phyloP scores from a whole-genome alignment of 2,329 filamentous ascomycete genomes.

The Penicillium rolfsii region DNA sequence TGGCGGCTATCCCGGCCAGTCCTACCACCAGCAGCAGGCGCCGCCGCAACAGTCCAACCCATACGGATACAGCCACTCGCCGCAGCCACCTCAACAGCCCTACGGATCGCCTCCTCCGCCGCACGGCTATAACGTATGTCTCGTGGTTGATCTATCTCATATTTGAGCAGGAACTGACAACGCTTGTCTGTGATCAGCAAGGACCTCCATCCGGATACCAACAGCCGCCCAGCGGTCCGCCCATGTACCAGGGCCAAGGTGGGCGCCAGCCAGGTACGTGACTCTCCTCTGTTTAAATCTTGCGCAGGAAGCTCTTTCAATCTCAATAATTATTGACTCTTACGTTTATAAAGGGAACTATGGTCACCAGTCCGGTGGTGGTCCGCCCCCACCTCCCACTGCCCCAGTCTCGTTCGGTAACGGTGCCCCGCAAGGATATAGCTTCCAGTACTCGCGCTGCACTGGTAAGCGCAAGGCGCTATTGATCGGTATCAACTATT shows the following conservation, averaged over 20 bases:
- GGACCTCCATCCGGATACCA: constrained; percentile 39
- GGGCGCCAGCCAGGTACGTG: constrained; percentile 41
- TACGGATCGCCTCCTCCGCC: constrained; percentile 37
- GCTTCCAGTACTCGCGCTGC: constrained; percentile 89
- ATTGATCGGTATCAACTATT: constrained; percentile 95
- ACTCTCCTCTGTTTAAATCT: background rate
- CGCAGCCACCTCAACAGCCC: constrained; percentile 39
- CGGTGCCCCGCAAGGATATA: constrained; percentile 78
- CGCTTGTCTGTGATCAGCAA: constrained; percentile 17
- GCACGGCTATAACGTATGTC: constrained; percentile 44
- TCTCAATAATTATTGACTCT: background rate
- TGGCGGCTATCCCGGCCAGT: constrained; percentile 45
- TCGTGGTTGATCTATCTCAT: background rate
- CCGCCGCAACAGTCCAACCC: constrained; percentile 41
- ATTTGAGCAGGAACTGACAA: constrained; percentile 3
- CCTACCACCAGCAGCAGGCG: constrained; percentile 51
- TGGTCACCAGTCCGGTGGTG: constrained; percentile 19
- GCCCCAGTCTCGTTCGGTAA: constrained; percentile 73
- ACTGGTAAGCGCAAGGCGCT: constrained; percentile 86
- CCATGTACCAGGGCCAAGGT: constrained; percentile 46
- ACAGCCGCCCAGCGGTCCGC: constrained; percentile 41
- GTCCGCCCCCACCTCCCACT: constrained; percentile 68
- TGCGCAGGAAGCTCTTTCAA: background rate
- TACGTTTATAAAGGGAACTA: constrained; percentile 19
- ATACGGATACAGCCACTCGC: constrained; percentile 52